Percentiles rank a stretch among this genome's conserved stretches.
Conservation (phyloP, 495 filamentous ascomycete genomes). For the Aspergillus coremiiformis region DNA sequence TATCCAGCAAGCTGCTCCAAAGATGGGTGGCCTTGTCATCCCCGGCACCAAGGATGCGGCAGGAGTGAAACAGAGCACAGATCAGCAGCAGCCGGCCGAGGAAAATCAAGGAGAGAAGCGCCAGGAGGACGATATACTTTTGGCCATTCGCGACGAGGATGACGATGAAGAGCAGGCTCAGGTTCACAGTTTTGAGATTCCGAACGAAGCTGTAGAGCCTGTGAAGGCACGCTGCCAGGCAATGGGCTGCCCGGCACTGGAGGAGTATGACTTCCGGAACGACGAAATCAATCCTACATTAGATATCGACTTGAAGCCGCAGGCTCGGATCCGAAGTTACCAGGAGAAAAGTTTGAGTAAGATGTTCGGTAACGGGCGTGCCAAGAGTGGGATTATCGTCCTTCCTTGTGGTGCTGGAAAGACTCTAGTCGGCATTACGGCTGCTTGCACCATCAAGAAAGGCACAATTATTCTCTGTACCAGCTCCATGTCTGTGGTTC, state of each 20-base stretch:
- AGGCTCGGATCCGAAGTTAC: slow-evolving; percentile 79
- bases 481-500: slow-evolving; percentile 93
- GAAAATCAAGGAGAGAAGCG: slow-evolving; percentile 16
- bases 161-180: slow-evolving; percentile 87
- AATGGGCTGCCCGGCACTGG: slow-evolving; percentile 77
- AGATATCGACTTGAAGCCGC: slow-evolving; percentile 83
- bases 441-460: slow-evolving; percentile 96
- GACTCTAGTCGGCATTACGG: slow-evolving; percentile 93
- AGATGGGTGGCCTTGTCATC: slow-evolving; percentile 85
- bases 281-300: slow-evolving; percentile 82
- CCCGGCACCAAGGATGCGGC: slow-evolving; percentile 91
- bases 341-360: slow-evolving; percentile 97
- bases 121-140: slow-evolving; percentile 53
- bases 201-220: slow-evolving; percentile 63
- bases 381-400: slow-evolving; percentile 96
- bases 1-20: slow-evolving; percentile 72
- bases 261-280: slow-evolving; percentile 97
- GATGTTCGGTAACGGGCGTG: slow-evolving; percentile 98
- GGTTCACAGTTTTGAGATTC: slow-evolving; percentile 93
- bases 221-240: slow-evolving; percentile 88
- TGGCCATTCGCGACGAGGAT: slow-evolving; percentile 64
- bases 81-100: slow-evolving; percentile 30
- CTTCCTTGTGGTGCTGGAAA: slow-evolving; percentile 96
- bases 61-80: slow-evolving; percentile 61
- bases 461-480: slow-evolving; percentile 92